These are phyloP conservation scores for Rubia tinctorum DNA, from an alignment of 305 asterid genomes.

Conservation along the genomic window DNA sequence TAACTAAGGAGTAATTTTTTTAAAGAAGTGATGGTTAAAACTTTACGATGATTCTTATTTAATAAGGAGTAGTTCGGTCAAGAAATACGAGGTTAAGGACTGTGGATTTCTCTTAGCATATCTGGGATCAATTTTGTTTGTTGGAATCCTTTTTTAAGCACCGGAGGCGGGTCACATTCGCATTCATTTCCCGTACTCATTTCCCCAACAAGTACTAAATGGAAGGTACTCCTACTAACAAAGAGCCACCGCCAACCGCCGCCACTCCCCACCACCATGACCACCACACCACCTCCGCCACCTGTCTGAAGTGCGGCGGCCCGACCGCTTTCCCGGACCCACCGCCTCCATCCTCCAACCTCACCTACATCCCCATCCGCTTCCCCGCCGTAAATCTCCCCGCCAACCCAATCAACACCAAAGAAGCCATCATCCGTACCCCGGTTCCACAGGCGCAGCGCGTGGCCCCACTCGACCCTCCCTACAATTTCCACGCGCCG, in stretches of 20 bases:
- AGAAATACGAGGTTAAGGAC: too few relatives aligned
- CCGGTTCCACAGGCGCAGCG: slow-evolving; percentile 75
- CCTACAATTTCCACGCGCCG: slow-evolving; percentile 61
- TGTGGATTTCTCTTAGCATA: too few relatives aligned
- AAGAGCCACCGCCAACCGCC: slow-evolving; percentile 12
- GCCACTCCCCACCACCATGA: slow-evolving; percentile 24
- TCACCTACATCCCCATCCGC: slow-evolving; percentile 81
- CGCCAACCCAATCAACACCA: slow-evolving; percentile 52
- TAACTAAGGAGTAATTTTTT: too few relatives aligned
- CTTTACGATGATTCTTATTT: too few relatives aligned
- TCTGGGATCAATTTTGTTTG: too few relatives aligned
- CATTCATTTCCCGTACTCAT: too few relatives aligned
- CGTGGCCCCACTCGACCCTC: slow-evolving; percentile 48
- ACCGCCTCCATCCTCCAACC: slow-evolving; percentile 63
- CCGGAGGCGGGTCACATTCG: background rate
- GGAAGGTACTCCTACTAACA: background rate
- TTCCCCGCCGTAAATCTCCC: slow-evolving; percentile 86
- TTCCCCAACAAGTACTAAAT: slow-evolving; percentile 4
- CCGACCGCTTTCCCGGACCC: slow-evolving; percentile 53
- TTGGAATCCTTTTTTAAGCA: too few relatives aligned
- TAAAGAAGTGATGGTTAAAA: too few relatives aligned
- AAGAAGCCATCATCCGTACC: slow-evolving; percentile 75
- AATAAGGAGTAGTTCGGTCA: too few relatives aligned
- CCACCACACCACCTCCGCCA: slow-evolving; percentile 12
- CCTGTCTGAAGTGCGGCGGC: slow-evolving; percentile 70